These are phyloP conservation scores for Nothophoma quercina DNA, from an alignment of 2,329 filamentous ascomycete species.

Conservation along the genomic window DNA sequence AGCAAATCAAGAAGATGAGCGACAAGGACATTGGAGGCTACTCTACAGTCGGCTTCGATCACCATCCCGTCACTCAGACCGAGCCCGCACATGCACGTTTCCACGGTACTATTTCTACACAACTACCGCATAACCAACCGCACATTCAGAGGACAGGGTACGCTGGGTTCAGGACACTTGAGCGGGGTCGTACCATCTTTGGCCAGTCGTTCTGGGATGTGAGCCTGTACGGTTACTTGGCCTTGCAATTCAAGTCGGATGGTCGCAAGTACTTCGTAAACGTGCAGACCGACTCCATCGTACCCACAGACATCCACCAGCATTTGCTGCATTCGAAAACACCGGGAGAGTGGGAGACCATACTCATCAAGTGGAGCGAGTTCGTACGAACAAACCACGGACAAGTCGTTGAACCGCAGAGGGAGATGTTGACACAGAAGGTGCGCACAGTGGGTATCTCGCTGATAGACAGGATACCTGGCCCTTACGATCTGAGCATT, in stretches of 20 bases:
- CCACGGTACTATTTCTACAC: constrained; percentile 85
- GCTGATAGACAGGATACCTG: constrained; percentile 86
- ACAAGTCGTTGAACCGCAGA: constrained; percentile 89
- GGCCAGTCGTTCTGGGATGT: constrained; percentile 88
- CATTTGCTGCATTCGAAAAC: constrained; percentile 82
- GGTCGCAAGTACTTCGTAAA: constrained; percentile 94
- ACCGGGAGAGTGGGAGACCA: constrained; percentile 91
- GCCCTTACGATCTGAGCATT: constrained; percentile 86
- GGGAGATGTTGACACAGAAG: constrained; percentile 85
- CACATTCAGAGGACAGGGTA: constrained; percentile 82
- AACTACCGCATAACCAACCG: constrained; percentile 77
- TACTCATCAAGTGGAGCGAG: constrained; percentile 88
- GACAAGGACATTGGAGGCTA: constrained; percentile 88
- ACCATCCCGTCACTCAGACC: constrained; percentile 56
- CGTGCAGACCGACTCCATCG: constrained; percentile 90
- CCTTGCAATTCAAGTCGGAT: constrained; percentile 87
- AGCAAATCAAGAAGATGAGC: constrained; percentile 76
- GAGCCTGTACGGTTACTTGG: constrained; percentile 86
- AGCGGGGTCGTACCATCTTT: constrained; percentile 80
- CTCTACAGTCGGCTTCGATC: constrained; percentile 77
- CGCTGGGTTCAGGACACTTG: constrained; percentile 86
- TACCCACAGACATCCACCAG: constrained; percentile 95
- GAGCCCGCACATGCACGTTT: constrained; percentile 77
- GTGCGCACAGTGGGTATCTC: constrained; percentile 87
- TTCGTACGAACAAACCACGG: constrained; percentile 97